These are phyloP conservation scores for Aspergillus caelatus DNA, from an alignment of 2,329 filamentous ascomycete genomes.

Conservation along the genomic window DNA sequence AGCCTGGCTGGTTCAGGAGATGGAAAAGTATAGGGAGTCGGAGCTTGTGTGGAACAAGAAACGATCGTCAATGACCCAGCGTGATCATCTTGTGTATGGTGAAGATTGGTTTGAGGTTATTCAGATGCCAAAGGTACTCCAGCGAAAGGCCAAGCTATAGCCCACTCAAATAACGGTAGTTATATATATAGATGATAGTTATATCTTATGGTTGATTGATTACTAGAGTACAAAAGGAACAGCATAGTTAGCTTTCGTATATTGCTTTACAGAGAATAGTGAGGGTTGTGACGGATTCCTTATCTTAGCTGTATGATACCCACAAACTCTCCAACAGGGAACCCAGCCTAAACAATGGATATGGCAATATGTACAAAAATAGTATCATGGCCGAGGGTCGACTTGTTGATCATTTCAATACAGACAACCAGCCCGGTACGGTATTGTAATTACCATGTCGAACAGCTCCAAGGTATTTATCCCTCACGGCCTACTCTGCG, in stretches of 20 bases:
- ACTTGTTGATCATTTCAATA: background rate
- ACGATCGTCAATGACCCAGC: background rate
- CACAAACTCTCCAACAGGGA: too few species aligned
- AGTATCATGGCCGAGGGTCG: too few species aligned
- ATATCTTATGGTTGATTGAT: background rate
- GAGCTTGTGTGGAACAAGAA: slow-evolving; percentile 9
- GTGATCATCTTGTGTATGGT: slow-evolving; percentile 5
- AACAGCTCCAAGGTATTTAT: background rate
- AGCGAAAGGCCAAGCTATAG: background rate
- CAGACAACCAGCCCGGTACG: background rate
- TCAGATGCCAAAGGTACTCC: background rate
- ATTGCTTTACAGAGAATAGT: too few species aligned
- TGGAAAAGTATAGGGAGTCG: background rate
- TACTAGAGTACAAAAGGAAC: background rate
- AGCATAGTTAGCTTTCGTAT: too few species aligned
- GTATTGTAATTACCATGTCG: background rate
- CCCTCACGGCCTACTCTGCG: background rate
- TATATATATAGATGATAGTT: too few species aligned
- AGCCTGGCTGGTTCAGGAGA: slow-evolving; percentile 4
- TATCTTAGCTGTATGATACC: background rate
- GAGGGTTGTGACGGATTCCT: background rate
- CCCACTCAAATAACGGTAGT: background rate
- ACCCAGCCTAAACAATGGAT: too few species aligned
- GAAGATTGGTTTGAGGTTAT: slow-evolving; percentile 4
- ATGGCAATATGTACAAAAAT: background rate